Evolutionary conservation across 1,284 basidiomycete species (phyloP).

Genomic region (Schizophyllum commune): DNA sequence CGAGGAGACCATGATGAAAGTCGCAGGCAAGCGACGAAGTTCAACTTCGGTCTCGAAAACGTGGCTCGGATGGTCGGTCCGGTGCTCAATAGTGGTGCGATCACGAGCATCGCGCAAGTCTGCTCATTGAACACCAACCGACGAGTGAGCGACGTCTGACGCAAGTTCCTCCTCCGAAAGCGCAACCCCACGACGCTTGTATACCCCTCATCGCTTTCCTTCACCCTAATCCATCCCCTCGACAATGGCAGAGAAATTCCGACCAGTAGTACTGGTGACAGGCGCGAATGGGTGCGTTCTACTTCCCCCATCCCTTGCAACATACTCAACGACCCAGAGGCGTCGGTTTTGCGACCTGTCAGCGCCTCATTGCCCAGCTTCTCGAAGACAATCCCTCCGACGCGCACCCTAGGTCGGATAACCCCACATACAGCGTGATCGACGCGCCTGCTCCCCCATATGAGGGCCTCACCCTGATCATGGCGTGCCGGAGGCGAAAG

Average conservation of each 20-base stretch:
- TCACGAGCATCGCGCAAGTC: no score
- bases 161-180: no score
- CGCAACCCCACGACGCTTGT: no score
- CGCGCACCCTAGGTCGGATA: conserved; percentile 32
- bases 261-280: conserved; percentile 29
- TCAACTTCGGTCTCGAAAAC: no score
- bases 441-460: conserved; percentile 22
- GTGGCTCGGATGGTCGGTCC: no score
- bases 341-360: conserved; percentile 80
- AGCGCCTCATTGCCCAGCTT: conserved; percentile 70
- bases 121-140: no score
- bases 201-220: no score
- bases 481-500: conserved; percentile 70
- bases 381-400: conserved; percentile 43
- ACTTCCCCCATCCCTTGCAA: not conserved
- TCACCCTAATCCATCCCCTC: no score
- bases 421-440: not conserved
- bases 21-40: no score
- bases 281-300: conserved; percentile 37
- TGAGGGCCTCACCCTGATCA: conserved; percentile 65
- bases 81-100: no score
- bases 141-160: no score
- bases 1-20: no score
- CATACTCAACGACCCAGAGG: conserved; percentile 44
- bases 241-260: not conserved